A percentile compares a stretch with the other conserved stretches of the same genome.
phyloP scores from a whole-genome alignment of 176 grass and related monocot genomes.

The Elymus sibiricus region DNA sequence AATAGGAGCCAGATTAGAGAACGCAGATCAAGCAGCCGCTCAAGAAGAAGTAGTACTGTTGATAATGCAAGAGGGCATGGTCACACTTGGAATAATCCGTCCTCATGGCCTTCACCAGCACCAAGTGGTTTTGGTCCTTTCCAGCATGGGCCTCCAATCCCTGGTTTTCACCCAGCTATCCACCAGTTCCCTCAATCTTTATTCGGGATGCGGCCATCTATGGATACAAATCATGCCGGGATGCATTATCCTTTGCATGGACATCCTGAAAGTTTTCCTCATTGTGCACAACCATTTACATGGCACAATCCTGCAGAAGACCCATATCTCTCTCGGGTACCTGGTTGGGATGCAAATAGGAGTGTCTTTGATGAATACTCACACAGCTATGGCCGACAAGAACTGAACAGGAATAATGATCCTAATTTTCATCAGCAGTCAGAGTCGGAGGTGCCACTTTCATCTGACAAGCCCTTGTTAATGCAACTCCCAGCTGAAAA shows the following conservation, averaged over 20 bases:
- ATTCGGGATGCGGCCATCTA: conserved; percentile 27
- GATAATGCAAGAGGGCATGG: conserved; percentile 34
- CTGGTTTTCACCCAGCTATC: conserved; percentile 41
- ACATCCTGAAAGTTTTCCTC: conserved; percentile 24
- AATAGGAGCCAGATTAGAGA: conserved; percentile 29
- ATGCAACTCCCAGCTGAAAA: conserved; percentile 5
- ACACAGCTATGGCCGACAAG: conserved; percentile 12
- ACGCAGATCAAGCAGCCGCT: conserved; percentile 19
- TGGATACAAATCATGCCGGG: conserved; percentile 22
- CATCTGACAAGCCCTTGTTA: neutral
- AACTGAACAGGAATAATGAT: conserved; percentile 4
- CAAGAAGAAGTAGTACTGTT: conserved; percentile 30
- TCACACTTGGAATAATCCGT: conserved; percentile 31
- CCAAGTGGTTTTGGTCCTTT: conserved; percentile 43
- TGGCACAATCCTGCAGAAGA: conserved; percentile 26
- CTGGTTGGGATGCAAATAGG: conserved; percentile 31
- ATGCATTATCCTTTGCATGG: conserved; percentile 40
- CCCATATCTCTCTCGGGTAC: conserved; percentile 13
- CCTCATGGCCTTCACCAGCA: conserved; percentile 28
- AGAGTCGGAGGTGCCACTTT: neutral
- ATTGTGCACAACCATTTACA: conserved; percentile 22
- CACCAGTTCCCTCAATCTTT: conserved; percentile 32
- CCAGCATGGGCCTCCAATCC: conserved; percentile 25
- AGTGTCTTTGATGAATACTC: conserved; percentile 11
- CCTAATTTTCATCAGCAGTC: neutral